Base-by-base conservation (phyloP, 768 basidiomycete species). In the Epithele typhae region DNA sequence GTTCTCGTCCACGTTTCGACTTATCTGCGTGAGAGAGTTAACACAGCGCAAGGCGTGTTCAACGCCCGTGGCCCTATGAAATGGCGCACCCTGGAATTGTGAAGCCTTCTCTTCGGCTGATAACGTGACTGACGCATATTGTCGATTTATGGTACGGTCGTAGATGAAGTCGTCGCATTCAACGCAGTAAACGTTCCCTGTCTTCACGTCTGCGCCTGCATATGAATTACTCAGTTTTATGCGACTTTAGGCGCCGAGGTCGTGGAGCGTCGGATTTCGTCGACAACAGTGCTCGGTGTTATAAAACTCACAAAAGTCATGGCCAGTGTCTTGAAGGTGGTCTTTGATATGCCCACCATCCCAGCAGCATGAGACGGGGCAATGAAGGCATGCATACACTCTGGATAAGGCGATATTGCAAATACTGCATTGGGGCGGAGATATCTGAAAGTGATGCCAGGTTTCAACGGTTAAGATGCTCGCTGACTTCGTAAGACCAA, bases 131-230 rank as follows among this genome's bases (percentile, higher is more conserved):
- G 69, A 58, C 22, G 74, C 55, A 51, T 75, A 70, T 7, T 76
- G 46, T 7, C 65, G 61, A 33, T 81, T 79, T 27, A 91, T 58
- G 2, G 59, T 63, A 11, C 73, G 53, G 52, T 87, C 71, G 54
- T 84, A 84, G 19, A 90, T 74, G 49, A 90, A 83, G 59, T 92
- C 85, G 30, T 82, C 73, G 66, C 92, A 94, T 25, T 73, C 68
- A 2, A 68, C 62, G 60, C 92, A 94, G 58, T 78, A 93, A 2
- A 93, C 67, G 9, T 72, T 70, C n/a, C 92, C 92, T 0, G 82
- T 77, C 53, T 77, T 78, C 3, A 78, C 70, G 61, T 94, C 91
- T 22, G 79, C 78, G 57, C 84, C 92, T 93, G 55, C 8, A n/a
- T n/a, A n/a, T n/a, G n/a, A n/a, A n/a, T n/a, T n/a, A n/a, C n/a